Evolutionary conservation across 1,139 yeast genomes (phyloP).

Genomic region (Debaryomycetaceae sp.): DNA sequence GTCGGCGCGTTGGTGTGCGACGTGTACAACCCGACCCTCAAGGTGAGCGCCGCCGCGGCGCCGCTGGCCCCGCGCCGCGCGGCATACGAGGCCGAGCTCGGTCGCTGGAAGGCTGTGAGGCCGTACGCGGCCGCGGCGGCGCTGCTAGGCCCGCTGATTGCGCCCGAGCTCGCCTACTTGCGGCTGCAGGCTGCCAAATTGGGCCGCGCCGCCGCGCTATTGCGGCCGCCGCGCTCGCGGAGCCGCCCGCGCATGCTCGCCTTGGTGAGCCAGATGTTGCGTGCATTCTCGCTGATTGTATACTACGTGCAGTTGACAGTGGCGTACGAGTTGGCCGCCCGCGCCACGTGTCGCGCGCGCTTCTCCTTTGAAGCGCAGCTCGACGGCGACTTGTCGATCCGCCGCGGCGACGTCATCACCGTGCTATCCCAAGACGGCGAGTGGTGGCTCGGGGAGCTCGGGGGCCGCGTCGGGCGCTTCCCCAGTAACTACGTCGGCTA

Average conservation of each 20-base stretch:
- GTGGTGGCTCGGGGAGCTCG: constrained; percentile 62
- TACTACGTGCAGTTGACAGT: constrained; percentile 28
- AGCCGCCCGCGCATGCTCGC: too few relatives aligned
- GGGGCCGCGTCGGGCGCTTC: constrained; percentile 47
- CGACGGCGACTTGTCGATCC: constrained; percentile 46
- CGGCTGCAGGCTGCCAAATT: neutral
- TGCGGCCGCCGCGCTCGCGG: neutral
- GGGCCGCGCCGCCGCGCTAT: neutral
- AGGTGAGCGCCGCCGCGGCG: constrained; percentile 1
- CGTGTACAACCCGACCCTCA: constrained; percentile 25
- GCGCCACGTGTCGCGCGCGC: constrained; percentile 32
- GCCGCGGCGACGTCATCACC: constrained; percentile 44
- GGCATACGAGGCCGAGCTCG: neutral
- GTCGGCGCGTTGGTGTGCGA: constrained; percentile 17
- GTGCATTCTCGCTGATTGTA: constrained; percentile 23
- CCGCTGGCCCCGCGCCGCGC: neutral
- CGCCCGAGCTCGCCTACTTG: constrained; percentile 13
- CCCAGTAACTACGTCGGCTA: constrained; percentile 49
- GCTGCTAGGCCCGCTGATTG: constrained; percentile 14
- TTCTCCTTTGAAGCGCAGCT: constrained; percentile 28
- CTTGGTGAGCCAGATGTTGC: constrained; percentile 21
- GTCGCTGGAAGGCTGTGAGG: constrained; percentile 17
- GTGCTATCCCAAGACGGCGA: constrained; percentile 38
- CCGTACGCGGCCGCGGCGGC: constrained; percentile 14
- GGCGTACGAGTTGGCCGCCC: constrained; percentile 24